Percentiles rank a stretch among this genome's conserved stretches.
Conservation (phyloP, 192 early-diverging fungal species). For the Podila epicladia region DNA sequence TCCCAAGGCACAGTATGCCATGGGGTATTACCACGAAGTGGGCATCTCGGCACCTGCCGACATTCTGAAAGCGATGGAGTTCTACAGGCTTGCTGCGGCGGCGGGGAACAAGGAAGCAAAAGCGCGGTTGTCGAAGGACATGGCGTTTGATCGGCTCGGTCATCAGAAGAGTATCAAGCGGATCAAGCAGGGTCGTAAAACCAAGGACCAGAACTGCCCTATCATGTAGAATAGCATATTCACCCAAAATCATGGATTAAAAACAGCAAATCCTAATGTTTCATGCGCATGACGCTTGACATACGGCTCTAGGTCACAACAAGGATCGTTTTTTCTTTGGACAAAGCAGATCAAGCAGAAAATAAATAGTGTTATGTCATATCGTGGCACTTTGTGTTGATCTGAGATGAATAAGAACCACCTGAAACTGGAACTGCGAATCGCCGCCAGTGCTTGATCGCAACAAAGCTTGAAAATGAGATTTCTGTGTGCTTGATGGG, state of each 20-base stretch:
- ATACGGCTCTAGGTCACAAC: no score
- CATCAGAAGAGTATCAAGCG: constrained; percentile 33
- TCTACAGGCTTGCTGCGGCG: constrained; percentile 23
- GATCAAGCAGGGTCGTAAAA: constrained; percentile 28
- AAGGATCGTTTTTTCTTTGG: no score
- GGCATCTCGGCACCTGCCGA: constrained; percentile 74
- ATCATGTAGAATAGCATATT: constrained; percentile 27
- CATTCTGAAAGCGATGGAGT: constrained; percentile 58
- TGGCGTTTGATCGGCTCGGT: constrained; percentile 15
- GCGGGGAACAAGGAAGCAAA: constrained; percentile 39
- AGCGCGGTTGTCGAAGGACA: constrained; percentile 15
- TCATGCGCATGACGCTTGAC: no score
- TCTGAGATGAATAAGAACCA: background rate
- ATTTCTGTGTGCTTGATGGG: background rate
- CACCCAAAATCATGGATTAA: no score
- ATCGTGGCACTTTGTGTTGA: no score
- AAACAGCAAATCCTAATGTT: no score
- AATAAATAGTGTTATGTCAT: no score
- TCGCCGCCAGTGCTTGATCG: background rate
- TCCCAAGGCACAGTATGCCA: constrained; percentile 85
- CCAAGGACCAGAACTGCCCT: constrained; percentile 32
- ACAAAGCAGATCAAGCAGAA: no score
- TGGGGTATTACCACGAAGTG: constrained; percentile 91
- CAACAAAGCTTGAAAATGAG: no score
- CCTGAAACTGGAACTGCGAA: background rate